Evolutionary conservation across 208 protist genomes (phyloP).

Genomic region (Phytomonas francai): DNA sequence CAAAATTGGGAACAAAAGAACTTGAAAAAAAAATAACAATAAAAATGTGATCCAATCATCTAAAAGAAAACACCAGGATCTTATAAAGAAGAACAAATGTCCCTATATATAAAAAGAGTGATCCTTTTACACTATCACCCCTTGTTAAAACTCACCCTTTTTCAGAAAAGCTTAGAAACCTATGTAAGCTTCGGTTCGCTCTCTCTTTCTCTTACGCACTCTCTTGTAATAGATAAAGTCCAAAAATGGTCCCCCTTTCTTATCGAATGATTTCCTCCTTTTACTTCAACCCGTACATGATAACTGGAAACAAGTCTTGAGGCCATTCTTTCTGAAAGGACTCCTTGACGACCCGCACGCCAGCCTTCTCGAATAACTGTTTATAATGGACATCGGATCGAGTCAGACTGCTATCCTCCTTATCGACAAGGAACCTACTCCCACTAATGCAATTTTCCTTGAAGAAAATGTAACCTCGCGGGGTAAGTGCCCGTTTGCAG

Average conservation of each 20-base stretch:
- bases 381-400: constrained; percentile 85
- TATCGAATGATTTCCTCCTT: background rate
- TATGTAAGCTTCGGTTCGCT: background rate
- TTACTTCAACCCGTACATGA: constrained; percentile 87
- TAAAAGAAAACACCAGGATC: background rate
- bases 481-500: constrained; percentile 65
- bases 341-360: constrained; percentile 55
- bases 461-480: constrained; percentile 86
- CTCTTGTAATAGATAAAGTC: constrained; percentile 9
- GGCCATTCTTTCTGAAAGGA: constrained; percentile 73
- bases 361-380: constrained; percentile 58
- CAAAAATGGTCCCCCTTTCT: background rate
- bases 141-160: background rate
- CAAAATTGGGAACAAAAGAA: background rate
- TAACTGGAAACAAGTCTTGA: constrained; percentile 64
- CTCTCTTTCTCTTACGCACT: too few relatives aligned
- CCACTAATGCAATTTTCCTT: constrained; percentile 81
- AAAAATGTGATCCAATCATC: constrained; percentile 3
- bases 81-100: background rate
- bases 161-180: background rate
- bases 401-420: constrained; percentile 85
- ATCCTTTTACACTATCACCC: background rate
- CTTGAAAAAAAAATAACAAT: constrained; percentile 3
- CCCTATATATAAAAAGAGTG: background rate
- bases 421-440: constrained; percentile 76